Base-by-base conservation (phyloP, 768 basidiomycete genomes). In the Mycena haematopus region DNA sequence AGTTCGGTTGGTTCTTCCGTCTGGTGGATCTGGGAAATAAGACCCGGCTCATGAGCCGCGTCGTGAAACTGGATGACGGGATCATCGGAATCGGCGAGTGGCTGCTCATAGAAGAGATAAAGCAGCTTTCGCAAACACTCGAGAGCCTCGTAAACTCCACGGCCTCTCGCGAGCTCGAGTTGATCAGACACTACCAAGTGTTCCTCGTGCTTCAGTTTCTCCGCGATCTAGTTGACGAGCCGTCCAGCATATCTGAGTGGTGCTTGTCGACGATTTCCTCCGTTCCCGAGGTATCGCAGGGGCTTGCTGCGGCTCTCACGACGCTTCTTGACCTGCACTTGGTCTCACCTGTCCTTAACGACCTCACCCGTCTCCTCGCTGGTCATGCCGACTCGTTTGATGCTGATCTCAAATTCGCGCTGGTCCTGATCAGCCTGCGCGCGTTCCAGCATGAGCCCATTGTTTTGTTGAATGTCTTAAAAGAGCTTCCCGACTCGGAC, bases 21-120 rank as follows among this genome's bases (percentile, higher is more conserved):
- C 73, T 82, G 6, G 75, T 92, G 33, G 85, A 88, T 58, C 77
- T 83, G 2, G 83, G 86, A 57, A 83, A 77, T 45, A 85, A 82
- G 70, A 75, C 80, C 2, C 78, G 80, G 40, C 71, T 92, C 25
- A 70, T 92, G 27, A 75, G 80, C 50, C 80, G 85, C 6, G 78
- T 93, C 3, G 76, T 83, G 22, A 76, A 72, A 19, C 72, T 92
- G 15, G 92, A 93, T 65, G 72, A 78, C 6, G 86, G 84, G 2
- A 72, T 78, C 25, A 73, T 83, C 22, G 86, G 86, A 3, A 74
- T 90, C 2, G 88, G 84, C 19, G 87, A 90, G 62, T 93, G 90
- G 90, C 68, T 93, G 25, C 67, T 93, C 10, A 68, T 75, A n/a
- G 84, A 89, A 65, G 88, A 90, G 62, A 68, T 89, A 60, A 85